phyloP scores from a whole-genome alignment of 2,329 filamentous ascomycete species.

The Helotiales sp. region DNA sequence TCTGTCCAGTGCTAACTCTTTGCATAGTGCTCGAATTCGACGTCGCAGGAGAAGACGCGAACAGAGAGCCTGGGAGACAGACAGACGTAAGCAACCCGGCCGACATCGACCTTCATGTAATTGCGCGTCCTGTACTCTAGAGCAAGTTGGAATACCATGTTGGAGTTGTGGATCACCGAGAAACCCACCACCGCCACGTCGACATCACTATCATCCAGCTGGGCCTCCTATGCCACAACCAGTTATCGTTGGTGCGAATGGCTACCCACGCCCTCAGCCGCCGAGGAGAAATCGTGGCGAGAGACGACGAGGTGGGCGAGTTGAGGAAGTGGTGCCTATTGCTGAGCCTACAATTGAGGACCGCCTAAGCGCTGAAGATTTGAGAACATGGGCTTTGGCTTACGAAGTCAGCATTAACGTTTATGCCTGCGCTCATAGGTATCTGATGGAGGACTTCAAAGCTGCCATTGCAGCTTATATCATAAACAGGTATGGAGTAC shows the following conservation, averaged over 20 bases:
- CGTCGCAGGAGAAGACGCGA: constrained; percentile 37
- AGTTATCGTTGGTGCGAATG: constrained; percentile 20
- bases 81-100: constrained; percentile 44
- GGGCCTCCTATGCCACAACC: constrained; percentile 18
- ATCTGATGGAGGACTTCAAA: constrained; percentile 48
- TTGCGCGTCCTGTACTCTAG: constrained; percentile 42
- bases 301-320: constrained; percentile 19
- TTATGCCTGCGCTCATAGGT: constrained; percentile 50
- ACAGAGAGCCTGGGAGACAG: constrained; percentile 16
- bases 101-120: constrained; percentile 45
- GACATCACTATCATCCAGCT: constrained; percentile 15
- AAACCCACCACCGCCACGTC: constrained; percentile 30
- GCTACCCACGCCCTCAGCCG: constrained; percentile 11
- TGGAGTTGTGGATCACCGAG: constrained; percentile 42
- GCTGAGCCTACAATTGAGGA: constrained; percentile 23
- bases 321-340: constrained; percentile 16
- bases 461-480: constrained; percentile 41
- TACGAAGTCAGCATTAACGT: constrained; percentile 50
- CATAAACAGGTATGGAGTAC: constrained; percentile 41
- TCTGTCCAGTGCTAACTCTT: not conserved
- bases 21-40: constrained; percentile 8
- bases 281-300: constrained; percentile 20
- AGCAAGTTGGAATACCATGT: constrained; percentile 39
- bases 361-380: constrained; percentile 43
- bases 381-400: constrained; percentile 47